Conservation (phyloP, 768 basidiomycete species). For the Saitozyma sp. region DNA sequence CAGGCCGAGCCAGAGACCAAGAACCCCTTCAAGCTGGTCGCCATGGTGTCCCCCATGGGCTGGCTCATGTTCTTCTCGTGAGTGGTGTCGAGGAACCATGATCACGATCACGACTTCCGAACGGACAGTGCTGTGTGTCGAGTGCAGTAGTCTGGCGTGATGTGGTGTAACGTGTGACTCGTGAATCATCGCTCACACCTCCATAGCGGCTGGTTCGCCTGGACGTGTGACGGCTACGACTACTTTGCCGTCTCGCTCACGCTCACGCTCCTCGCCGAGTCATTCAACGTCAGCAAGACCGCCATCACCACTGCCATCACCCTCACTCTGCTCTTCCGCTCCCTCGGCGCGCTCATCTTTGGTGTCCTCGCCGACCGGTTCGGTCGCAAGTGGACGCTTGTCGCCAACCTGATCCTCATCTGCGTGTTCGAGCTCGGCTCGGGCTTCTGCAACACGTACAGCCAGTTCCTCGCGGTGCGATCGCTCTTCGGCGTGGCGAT, state of each 20-base stretch:
- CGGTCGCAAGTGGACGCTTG: conserved; percentile 85
- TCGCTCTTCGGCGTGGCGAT: conserved; percentile 67
- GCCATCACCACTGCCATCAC: conserved; percentile 62
- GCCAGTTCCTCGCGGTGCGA: conserved; percentile 71
- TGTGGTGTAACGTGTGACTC: no score
- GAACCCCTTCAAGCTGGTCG: conserved; percentile 47
- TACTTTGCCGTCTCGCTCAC: conserved; percentile 68
- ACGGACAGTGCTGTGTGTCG: no score
- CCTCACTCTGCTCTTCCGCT: conserved; percentile 86
- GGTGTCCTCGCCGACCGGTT: conserved; percentile 83
- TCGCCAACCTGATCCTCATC: conserved; percentile 62
- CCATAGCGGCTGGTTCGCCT: conserved; percentile 66
- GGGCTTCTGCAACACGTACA: conserved; percentile 75
- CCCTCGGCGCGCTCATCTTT: conserved; percentile 66
- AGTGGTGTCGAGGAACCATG: background rate
- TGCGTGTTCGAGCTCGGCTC: conserved; percentile 72
- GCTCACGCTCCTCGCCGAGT: conserved; percentile 41
- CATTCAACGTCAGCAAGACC: conserved; percentile 34
- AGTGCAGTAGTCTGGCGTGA: no score
- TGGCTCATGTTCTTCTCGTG: conserved; percentile 51
- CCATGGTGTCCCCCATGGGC: conserved; percentile 43
- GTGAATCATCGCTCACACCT: background rate
- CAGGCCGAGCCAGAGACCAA: conserved; percentile 28
- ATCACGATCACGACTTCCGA: no score
- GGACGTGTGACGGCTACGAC: conserved; percentile 84